Base-by-base conservation (phyloP, 1,284 basidiomycete species). In the Sporisorium graminicola region DNA sequence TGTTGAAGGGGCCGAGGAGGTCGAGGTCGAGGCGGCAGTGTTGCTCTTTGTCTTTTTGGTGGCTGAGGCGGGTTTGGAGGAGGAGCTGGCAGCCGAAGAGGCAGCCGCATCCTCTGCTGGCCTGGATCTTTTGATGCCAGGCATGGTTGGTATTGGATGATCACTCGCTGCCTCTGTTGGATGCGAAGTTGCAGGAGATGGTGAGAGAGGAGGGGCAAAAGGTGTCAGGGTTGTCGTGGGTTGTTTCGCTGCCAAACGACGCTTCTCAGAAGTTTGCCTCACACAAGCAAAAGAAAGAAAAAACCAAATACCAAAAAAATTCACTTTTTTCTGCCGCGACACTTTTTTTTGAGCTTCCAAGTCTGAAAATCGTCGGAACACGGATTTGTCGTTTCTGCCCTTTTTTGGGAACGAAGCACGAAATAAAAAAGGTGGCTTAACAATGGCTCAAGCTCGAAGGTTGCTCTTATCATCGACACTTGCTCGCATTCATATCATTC, bases 101-200 rank as follows among this genome's bases (percentile, higher is more conserved):
- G 61, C 57, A 42, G 59, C 61, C 10, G 57, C 65, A 51, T 65
- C 74, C 44, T 73, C 65, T 54, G 54, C 37, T 42, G 69, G 68
- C 61, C 73, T 71, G 31, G 62, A 73, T 42, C 76, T 54, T 57
- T 78, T 78, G 53, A 78, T 54, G n/a, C 76, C 76, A 53, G 76
- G 76, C 76, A 78, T 78, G 31, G 14, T 72, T 10, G 8, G 29
- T 54, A 16, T n/a, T 40, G 37, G 40, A 33, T 24, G 24, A 27
- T n/a, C 29, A 10, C 29, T 31, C 18, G 49, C 16, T 56, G 26
- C 56, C 35, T 52, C n/a, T 53, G 47, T 33, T 56, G 44, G n/a
- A n/a, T n/a, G n/a, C n/a, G n/a, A n/a, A n/a, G n/a, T n/a, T n/a
- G n/a, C n/a, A n/a, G n/a, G 27, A 50, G 47, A 49, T 49, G 47